phyloP scores from a whole-genome alignment of 1,139 yeast species.

The Saccharomyces hybrid region DNA sequence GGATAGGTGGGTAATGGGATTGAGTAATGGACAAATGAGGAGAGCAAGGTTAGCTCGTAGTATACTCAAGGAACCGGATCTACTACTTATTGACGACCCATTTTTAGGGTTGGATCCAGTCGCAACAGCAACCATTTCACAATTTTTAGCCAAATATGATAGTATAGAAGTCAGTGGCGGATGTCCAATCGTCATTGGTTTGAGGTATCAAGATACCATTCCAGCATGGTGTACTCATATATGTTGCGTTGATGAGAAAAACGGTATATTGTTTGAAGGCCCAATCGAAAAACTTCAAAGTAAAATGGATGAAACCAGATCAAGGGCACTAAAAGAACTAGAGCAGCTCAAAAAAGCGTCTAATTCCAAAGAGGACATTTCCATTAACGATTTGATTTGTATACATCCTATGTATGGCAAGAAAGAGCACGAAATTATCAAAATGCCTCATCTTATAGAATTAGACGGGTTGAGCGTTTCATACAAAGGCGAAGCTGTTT shows the following conservation, averaged over 20 bases:
- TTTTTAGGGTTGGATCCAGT: slow-evolving; percentile 82
- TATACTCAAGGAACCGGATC: slow-evolving; percentile 53
- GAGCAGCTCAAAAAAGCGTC: slow-evolving; percentile 4
- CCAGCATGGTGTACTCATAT: slow-evolving; percentile 78
- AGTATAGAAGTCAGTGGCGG: slow-evolving; percentile 10
- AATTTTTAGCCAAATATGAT: slow-evolving; percentile 34
- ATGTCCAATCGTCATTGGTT: slow-evolving; percentile 52
- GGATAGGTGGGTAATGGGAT: slow-evolving; percentile 72
- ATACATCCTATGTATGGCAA: slow-evolving; percentile 20
- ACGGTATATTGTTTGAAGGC: slow-evolving; percentile 50
- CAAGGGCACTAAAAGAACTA: slow-evolving; percentile 19
- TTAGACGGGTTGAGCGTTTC: slow-evolving; percentile 58
- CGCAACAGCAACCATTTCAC: slow-evolving; percentile 55
- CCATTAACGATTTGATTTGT: slow-evolving; percentile 19
- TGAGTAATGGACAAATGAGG: slow-evolving; percentile 90
- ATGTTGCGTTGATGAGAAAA: slow-evolving; percentile 46
- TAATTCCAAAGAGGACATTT: slow-evolving; percentile 2
- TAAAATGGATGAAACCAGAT: slow-evolving; percentile 27
- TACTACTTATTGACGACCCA: slow-evolving; percentile 81
- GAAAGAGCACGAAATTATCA: slow-evolving; percentile 16
- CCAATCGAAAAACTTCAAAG: slow-evolving; percentile 32
- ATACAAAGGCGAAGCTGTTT: slow-evolving; percentile 55
- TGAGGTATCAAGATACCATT: slow-evolving; percentile 63
- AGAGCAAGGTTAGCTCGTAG: slow-evolving; percentile 81
- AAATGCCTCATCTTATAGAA: slow-evolving; percentile 42